Base-by-base conservation (phyloP, 106 monocot species). In the Narthecium ossifragum region DNA sequence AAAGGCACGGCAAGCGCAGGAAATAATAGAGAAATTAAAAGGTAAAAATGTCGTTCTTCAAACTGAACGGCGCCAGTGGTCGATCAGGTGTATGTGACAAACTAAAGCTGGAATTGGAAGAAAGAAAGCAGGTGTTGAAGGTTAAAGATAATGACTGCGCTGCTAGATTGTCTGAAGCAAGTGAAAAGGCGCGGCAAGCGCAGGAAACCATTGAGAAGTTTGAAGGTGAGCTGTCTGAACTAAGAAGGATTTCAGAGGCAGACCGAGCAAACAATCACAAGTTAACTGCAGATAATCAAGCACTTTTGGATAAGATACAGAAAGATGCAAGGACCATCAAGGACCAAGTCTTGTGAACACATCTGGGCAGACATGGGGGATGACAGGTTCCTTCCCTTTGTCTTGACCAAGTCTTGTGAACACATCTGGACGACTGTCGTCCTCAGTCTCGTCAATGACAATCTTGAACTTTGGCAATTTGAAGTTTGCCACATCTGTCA, bases 131-230 rank as follows among this genome's bases (percentile, higher is more conserved):
- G 29, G 66, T n/a, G 46, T 47, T 83, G 57, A 31, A 63, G 59
- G 59, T 62, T 23, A 79, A 70, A 61, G 49, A 53, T 57, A 73
- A 67, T 23, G 61, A 73, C 57, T 61, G 51, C 25, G 27, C 24
- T 27, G 66, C 51, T 34, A 25, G 28, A 30, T 53, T 82, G 34
- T 33, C 49, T 17, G 72, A 75, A 31, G 62, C 65, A 25, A 29
- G 33, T 26, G 50, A 69, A 22, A 22, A 54, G 58, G 8, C 65
- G 20, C 52, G 55, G 39, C 20, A 61, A 50, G 61, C 51, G 43
- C 51, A 62, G 13, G 71, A 77, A 63, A 51, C 51, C 47, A 55
- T 29, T 31, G 50, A 69, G 34, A 25, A 34, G 30, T 29, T 80
- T 12, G 62, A 64, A 9, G 36, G 27, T 13, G n/a, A 70, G 60